Percentiles rank a stretch among this genome's conserved stretches.
phyloP scores from a whole-genome alignment of 1,284 basidiomycete species.

The Ustilago hordei region DNA sequence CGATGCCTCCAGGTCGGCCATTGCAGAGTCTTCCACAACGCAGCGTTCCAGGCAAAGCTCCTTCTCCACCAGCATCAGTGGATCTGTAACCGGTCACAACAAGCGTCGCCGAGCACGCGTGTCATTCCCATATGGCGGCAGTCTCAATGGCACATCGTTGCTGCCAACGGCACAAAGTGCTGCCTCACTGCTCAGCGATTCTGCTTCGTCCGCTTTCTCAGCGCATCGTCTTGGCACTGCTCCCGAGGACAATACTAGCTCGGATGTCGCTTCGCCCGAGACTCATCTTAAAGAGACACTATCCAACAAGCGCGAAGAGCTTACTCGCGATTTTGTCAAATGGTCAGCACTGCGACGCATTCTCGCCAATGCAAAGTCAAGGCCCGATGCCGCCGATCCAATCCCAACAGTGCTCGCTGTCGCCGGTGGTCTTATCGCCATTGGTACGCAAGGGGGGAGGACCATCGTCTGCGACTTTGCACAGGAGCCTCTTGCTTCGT shows the following conservation, averaged over 20 bases:
- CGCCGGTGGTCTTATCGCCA: constrained; percentile 87
- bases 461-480: constrained; percentile 86
- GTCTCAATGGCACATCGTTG: constrained; percentile 14
- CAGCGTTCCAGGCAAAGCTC: constrained; percentile 51
- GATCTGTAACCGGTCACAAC: constrained; percentile 16
- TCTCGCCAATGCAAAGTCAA: constrained; percentile 74
- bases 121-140: constrained; percentile 39
- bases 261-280: not conserved
- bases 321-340: constrained; percentile 77
- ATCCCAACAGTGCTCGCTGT: constrained; percentile 83
- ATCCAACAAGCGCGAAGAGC: constrained; percentile 54
- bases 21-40: constrained; percentile 31
- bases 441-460: constrained; percentile 85
- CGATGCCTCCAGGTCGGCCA: constrained; percentile 17
- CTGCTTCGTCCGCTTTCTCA: constrained; percentile 20
- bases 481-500: constrained; percentile 74
- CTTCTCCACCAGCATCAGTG: constrained; percentile 49
- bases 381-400: constrained; percentile 71
- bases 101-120: constrained; percentile 32
- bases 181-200: constrained; percentile 32
- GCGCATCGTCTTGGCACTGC: constrained; percentile 16
- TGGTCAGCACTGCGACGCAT: constrained; percentile 83
- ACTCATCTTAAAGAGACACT: constrained; percentile 33
- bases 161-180: constrained; percentile 33
- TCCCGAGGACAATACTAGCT: not conserved